Percentiles rank a stretch among this genome's conserved stretches.
Evolutionary conservation across 306 rosid genomes (phyloP).

Genomic region (Aeschynomene evenia): DNA sequence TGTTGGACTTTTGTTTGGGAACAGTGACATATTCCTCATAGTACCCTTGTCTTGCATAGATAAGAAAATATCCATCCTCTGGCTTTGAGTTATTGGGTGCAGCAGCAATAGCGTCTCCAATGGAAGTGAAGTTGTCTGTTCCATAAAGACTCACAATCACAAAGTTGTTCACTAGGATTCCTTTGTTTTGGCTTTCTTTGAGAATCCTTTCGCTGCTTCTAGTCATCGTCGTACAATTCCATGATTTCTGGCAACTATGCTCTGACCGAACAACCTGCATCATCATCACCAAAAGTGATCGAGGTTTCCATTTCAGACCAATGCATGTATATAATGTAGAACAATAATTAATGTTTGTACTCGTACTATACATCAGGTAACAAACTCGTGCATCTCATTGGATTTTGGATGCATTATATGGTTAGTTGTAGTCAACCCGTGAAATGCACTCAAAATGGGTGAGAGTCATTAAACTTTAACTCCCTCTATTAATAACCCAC

Average conservation of each 20-base stretch:
- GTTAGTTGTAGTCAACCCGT: no score
- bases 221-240: conserved; percentile 22
- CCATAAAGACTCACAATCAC: conserved; percentile 57
- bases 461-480: no score
- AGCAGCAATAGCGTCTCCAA: conserved; percentile 55
- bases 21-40: conserved; percentile 62
- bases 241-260: conserved; percentile 33
- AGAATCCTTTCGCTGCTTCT: conserved; percentile 45
- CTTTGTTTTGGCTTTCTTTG: conserved; percentile 33
- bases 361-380: no score
- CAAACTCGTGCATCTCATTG: no score
- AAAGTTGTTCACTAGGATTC: conserved; percentile 43
- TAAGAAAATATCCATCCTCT: conserved; percentile 66
- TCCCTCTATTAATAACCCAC: no score
- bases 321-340: no score
- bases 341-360: no score
- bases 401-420: no score
- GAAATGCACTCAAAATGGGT: no score
- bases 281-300: no score
- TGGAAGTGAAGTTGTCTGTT: conserved; percentile 63
- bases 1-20: conserved; percentile 46
- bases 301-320: conserved; percentile 7
- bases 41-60: conserved; percentile 53
- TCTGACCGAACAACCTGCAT: conserved; percentile 48
- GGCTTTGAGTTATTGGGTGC: conserved; percentile 50